Conservation (phyloP, 1,284 basidiomycete genomes). For the Bondarzewia mesenterica region DNA sequence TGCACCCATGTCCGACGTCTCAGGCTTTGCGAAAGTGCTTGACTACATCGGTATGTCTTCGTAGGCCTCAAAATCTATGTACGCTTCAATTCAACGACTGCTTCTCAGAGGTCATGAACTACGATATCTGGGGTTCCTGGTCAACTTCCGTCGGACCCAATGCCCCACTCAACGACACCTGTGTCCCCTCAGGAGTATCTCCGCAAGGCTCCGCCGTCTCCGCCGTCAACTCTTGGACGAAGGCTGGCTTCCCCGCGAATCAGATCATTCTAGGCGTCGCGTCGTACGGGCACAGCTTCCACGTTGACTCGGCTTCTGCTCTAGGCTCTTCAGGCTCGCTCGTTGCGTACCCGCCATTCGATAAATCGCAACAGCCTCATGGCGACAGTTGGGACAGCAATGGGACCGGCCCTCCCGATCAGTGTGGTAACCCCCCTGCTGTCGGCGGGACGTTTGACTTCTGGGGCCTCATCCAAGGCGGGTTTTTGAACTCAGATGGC, state of each 20-base stretch:
- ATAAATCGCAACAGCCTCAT: slow-evolving; percentile 25
- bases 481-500: slow-evolving; percentile 30
- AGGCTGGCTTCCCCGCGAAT: slow-evolving; percentile 52
- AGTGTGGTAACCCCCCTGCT: slow-evolving; percentile 26
- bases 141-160: slow-evolving; percentile 50
- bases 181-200: slow-evolving; percentile 31
- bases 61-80: neutral
- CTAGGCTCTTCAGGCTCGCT: slow-evolving; percentile 18
- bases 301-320: slow-evolving; percentile 26
- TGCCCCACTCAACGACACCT: slow-evolving; percentile 57
- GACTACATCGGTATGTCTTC: slow-evolving; percentile 44
- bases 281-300: slow-evolving; percentile 43
- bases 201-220: slow-evolving; percentile 56
- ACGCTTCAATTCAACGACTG: neutral
- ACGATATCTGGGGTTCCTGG: slow-evolving; percentile 61
- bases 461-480: slow-evolving; percentile 31
- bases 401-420: slow-evolving; percentile 21
- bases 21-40: slow-evolving; percentile 47
- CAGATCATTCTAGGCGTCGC: slow-evolving; percentile 64
- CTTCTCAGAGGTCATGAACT: slow-evolving; percentile 51
- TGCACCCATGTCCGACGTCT: slow-evolving; percentile 45
- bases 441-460: slow-evolving; percentile 32
- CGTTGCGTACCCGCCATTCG: slow-evolving; percentile 30
- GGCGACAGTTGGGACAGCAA: slow-evolving; percentile 35
- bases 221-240: slow-evolving; percentile 53